Evolutionary conservation across 2,329 filamentous ascomycete genomes (phyloP).

Genomic region (Orbilia ellipsospora): DNA sequence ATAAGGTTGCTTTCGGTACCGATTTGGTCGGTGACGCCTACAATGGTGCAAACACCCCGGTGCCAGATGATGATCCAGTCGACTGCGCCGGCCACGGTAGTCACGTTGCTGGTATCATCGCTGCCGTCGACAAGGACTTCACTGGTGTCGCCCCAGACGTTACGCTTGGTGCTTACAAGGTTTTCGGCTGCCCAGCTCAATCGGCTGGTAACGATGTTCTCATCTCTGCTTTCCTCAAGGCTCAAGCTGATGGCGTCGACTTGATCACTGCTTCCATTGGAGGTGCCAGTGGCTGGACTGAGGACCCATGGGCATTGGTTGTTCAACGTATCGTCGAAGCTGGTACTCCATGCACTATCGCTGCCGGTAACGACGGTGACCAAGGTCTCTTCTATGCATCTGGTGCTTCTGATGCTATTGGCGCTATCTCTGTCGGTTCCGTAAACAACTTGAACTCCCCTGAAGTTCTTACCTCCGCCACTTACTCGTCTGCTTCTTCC

Average conservation of each 20-base stretch:
- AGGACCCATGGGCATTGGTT: conserved; percentile 63
- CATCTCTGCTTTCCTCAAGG: conserved; percentile 60
- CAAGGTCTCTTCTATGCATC: conserved; percentile 66
- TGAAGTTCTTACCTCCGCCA: conserved; percentile 58
- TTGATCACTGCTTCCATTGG: conserved; percentile 63
- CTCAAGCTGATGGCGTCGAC: conserved; percentile 61
- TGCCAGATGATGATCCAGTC: conserved; percentile 56
- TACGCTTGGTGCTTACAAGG: conserved; percentile 60
- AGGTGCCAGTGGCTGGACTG: conserved; percentile 61
- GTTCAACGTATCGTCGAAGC: conserved; percentile 64
- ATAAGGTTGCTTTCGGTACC: conserved; percentile 56
- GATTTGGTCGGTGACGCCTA: conserved; percentile 58
- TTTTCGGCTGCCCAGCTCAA: conserved; percentile 58
- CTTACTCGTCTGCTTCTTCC: conserved; percentile 55
- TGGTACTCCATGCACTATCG: conserved; percentile 67
- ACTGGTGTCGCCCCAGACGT: conserved; percentile 60
- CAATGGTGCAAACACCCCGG: conserved; percentile 41
- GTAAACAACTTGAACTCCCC: conserved; percentile 60
- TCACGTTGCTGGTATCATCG: conserved; percentile 58
- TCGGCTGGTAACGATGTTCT: conserved; percentile 60
- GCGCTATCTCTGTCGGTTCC: conserved; percentile 65
- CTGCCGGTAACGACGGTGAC: conserved; percentile 68
- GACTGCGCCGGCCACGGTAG: conserved; percentile 58
- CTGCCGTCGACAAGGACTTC: conserved; percentile 57
- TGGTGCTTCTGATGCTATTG: conserved; percentile 63